These are phyloP conservation scores for Cynanchum wilfordii DNA, from an alignment of 257 asterid genomes.

Conservation along the genomic window DNA sequence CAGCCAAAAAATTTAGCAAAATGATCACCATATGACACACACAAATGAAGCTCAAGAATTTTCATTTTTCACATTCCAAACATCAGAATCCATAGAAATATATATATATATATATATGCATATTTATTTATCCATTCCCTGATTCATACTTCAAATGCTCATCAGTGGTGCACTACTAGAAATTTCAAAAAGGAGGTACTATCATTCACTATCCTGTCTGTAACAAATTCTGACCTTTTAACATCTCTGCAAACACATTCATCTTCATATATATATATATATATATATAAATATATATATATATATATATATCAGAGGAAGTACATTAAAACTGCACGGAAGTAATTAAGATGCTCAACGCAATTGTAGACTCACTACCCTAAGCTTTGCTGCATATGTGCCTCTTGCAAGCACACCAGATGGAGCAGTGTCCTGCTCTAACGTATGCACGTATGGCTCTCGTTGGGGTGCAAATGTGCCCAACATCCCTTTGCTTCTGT, in stretches of 20 bases:
- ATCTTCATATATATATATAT: background rate
- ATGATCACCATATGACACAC: background rate
- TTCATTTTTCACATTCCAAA: background rate
- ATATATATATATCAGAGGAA: background rate
- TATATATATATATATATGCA: no score
- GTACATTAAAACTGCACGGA: background rate
- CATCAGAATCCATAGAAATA: background rate
- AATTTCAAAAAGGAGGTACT: background rate
- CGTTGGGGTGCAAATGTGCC: conserved; percentile 78
- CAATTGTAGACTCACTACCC: conserved; percentile 36
- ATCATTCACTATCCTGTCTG: background rate
- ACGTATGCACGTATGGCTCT: conserved; percentile 49
- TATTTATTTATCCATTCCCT: background rate
- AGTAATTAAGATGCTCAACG: background rate
- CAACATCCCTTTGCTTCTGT: conserved; percentile 67
- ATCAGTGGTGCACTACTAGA: background rate
- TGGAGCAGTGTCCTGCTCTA: conserved; percentile 77
- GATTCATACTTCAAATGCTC: background rate
- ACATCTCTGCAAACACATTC: background rate
- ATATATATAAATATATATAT: background rate
- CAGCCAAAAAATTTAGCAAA: conserved; percentile 1
- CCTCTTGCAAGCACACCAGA: conserved; percentile 81
- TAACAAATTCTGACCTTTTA: background rate
- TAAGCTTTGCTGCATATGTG: conserved; percentile 55
- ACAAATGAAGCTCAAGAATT: no score